phyloP scores from a whole-genome alignment of 768 basidiomycete species.

The Daedaleopsis sinensis region DNA sequence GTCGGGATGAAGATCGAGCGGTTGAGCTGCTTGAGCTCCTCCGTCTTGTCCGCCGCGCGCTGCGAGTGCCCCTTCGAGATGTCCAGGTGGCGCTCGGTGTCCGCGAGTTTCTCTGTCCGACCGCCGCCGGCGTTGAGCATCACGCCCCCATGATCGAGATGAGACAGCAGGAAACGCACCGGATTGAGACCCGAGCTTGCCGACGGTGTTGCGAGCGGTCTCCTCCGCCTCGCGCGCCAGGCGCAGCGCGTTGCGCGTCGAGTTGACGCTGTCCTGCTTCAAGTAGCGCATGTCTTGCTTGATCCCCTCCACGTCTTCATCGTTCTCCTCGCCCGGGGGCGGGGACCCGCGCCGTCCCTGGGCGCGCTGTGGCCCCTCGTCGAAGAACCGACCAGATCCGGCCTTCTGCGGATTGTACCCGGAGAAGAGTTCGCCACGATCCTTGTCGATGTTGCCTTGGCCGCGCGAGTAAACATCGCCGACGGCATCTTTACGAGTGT shows the following conservation, averaged over 20 bases:
- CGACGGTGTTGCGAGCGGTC: slow-evolving; percentile 84
- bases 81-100: slow-evolving; percentile 94
- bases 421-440: slow-evolving; percentile 74
- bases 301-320: slow-evolving; percentile 92
- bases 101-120: slow-evolving; percentile 76
- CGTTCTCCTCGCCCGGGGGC: slow-evolving; percentile 69
- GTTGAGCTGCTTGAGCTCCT: slow-evolving; percentile 93
- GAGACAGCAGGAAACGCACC: slow-evolving; percentile 51
- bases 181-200: slow-evolving; percentile 88
- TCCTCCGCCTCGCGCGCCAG: slow-evolving; percentile 97
- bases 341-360: slow-evolving; percentile 40
- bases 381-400: slow-evolving; percentile 66
- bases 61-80: slow-evolving; percentile 84
- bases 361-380: slow-evolving; percentile 50
- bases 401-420: slow-evolving; percentile 67
- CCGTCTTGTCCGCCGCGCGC: slow-evolving; percentile 91
- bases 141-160: not conserved
- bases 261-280: slow-evolving; percentile 91
- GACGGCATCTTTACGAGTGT: slow-evolving; percentile 53
- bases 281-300: slow-evolving; percentile 86
- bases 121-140: not conserved
- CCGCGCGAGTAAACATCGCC: slow-evolving; percentile 73
- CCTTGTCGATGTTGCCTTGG: slow-evolving; percentile 57
- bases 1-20: slow-evolving; percentile 93
- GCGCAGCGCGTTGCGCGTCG: slow-evolving; percentile 89